Evolutionary conservation across 805 yeast genomes (phyloP).

Genomic region (Isabelozyma heimii): DNA sequence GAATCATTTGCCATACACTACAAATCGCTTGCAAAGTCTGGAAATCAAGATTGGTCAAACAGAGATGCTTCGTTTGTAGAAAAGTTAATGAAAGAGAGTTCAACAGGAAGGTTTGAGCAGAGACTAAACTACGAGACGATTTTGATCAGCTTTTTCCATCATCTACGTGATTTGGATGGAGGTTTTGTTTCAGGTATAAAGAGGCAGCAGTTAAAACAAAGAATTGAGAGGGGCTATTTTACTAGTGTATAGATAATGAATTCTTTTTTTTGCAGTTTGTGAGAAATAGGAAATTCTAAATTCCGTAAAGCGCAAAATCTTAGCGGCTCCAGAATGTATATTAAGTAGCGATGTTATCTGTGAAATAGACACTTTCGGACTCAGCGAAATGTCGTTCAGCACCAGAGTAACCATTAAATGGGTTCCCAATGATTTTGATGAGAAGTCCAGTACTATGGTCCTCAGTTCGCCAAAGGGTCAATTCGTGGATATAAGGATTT

Average conservation of each 20-base stretch:
- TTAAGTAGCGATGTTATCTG: not conserved
- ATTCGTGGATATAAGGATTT: conserved; percentile 47
- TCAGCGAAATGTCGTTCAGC: conserved; percentile 30
- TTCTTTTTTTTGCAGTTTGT: not conserved
- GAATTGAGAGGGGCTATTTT: not conserved
- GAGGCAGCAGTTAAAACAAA: conserved; percentile 7
- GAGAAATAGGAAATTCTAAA: not conserved
- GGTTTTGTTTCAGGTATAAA: conserved; percentile 15
- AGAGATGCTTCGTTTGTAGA: conserved; percentile 32
- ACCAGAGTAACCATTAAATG: conserved; percentile 53
- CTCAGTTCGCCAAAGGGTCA: conserved; percentile 40
- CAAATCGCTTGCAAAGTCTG: conserved; percentile 33
- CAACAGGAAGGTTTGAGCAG: conserved; percentile 7
- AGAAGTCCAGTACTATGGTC: conserved; percentile 48
- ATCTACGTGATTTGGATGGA: conserved; percentile 38
- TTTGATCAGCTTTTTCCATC: conserved; percentile 29
- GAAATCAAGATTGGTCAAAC: conserved; percentile 37
- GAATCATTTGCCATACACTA: conserved; percentile 51
- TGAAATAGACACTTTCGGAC: not conserved
- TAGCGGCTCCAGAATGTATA: not conserved
- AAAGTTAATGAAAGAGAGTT: conserved; percentile 13
- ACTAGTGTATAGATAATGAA: not conserved
- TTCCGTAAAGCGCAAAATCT: not conserved
- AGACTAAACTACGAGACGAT: conserved; percentile 34
- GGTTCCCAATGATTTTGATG: conserved; percentile 42